Base-by-base conservation (phyloP, 108 stramenopile genomes). In the Nitzschia inconspicua region DNA sequence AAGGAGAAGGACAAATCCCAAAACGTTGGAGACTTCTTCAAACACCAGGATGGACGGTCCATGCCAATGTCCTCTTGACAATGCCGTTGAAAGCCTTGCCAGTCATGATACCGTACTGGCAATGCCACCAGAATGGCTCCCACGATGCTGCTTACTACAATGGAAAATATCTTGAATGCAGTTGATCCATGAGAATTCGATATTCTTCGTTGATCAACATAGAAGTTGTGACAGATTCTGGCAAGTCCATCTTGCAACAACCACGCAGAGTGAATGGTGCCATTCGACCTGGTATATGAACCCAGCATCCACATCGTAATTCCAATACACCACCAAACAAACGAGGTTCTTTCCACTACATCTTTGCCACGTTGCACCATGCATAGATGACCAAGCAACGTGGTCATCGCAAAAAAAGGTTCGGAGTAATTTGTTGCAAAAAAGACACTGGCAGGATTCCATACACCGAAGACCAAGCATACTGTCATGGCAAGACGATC, bases 361-460 rank as follows among this genome's bases (percentile, higher is more conserved):
- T n/a, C n/a, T n/a, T n/a, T n/a, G n/a, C n/a, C n/a, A n/a, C n/a
- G n/a, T n/a, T n/a, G n/a, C n/a, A n/a, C n/a, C n/a, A n/a, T n/a
- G 5, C 30, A 30, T 42, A 52, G 11, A 61, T 68, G 61, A 10
- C 85, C 89, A 6, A 47, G 31, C 52, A 93, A 83, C 20, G 79
- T 81, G 3, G 78, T 39, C 47, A 76, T 68, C 24, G 78, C 69
- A 79, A 90, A 94, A 1, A 83, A 31, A 3, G 87, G 76, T 70
- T 94, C 93, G 13, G 89, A 89, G 68, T 94, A 94, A 10, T 81
- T 79, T 6, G 84, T 60, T 28, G 66, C 69, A 80, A 94, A 94
- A 61, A 94, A 94, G 10, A 94, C 80, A 41, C 65, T 74, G 16
- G 93, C 88, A 39, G 93, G 93, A 59, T 94, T 94, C 68, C 77